Evolutionary conservation across 129 eudicot species (phyloP).

Genomic region (Saussurea involucrata): DNA sequence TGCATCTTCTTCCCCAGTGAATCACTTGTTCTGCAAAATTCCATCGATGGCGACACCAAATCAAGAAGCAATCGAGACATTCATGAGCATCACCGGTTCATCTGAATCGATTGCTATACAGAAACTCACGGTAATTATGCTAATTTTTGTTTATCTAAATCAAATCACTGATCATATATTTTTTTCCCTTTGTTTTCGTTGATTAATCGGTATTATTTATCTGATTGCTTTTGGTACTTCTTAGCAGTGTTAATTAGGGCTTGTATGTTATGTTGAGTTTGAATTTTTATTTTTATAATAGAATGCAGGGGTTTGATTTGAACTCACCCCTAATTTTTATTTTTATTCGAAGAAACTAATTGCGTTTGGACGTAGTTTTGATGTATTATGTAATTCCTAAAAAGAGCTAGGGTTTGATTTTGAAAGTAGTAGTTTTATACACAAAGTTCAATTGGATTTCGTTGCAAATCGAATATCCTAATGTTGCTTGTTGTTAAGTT

Average conservation of each 20-base stretch:
- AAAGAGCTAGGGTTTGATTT: constrained; percentile 22
- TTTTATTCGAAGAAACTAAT: background rate
- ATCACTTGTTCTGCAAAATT: constrained; percentile 24
- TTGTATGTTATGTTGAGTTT: constrained; percentile 11
- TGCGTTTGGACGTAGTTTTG: background rate
- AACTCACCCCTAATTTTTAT: constrained; percentile 1
- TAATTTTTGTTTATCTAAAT: background rate
- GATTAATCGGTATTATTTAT: background rate
- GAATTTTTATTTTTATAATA: background rate
- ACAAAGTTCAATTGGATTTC: background rate
- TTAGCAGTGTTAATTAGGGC: background rate
- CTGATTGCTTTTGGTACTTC: background rate
- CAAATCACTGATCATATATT: background rate
- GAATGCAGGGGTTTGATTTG: constrained; percentile 28
- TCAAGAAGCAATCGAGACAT: constrained; percentile 36
- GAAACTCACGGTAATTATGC: constrained; percentile 51
- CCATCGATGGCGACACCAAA: constrained; percentile 67
- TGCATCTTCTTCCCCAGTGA: constrained; percentile 22
- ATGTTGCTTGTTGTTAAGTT: constrained; percentile 2
- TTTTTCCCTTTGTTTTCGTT: background rate
- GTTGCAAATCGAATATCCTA: background rate
- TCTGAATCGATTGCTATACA: constrained; percentile 36
- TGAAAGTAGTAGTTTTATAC: background rate
- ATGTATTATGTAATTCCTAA: background rate
- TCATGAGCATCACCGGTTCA: constrained; percentile 39